Evolutionary conservation across 768 basidiomycete species (phyloP).

Genomic region (Hericium erinaceus): DNA sequence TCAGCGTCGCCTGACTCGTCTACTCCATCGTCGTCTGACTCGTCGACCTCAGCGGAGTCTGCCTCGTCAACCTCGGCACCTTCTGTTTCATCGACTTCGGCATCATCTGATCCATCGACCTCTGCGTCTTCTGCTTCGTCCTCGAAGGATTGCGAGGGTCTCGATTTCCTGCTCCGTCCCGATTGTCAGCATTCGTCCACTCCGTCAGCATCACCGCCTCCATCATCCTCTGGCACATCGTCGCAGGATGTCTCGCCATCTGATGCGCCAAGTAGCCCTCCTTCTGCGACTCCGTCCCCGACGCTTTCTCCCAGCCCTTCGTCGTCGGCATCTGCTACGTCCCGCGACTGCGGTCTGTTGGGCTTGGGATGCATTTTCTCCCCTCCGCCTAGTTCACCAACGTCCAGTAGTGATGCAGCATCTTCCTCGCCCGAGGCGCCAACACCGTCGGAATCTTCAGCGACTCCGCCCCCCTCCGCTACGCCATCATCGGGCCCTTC

Average conservation of each 20-base stretch:
- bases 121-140: slow-evolving; percentile 1
- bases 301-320: too few relatives aligned
- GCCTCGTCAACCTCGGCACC: slow-evolving; percentile 4
- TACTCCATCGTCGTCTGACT: background rate
- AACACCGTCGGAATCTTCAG: background rate
- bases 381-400: background rate
- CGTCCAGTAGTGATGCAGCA: background rate
- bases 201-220: too few relatives aligned
- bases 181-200: too few relatives aligned
- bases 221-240: too few relatives aligned
- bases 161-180: too few relatives aligned
- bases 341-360: background rate
- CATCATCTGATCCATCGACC: background rate
- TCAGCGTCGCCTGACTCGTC: background rate
- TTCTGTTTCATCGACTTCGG: slow-evolving; percentile 7
- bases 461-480: background rate
- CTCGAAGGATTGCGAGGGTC: background rate
- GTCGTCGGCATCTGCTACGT: background rate
- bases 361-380: background rate
- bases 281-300: too few relatives aligned
- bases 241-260: too few relatives aligned
- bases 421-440: background rate
- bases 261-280: too few relatives aligned
- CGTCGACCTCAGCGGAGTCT: slow-evolving; percentile 4
- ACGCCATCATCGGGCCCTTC: background rate